phyloP scores from a whole-genome alignment of 345 rosid species.

The Sisymbrium irio region DNA sequence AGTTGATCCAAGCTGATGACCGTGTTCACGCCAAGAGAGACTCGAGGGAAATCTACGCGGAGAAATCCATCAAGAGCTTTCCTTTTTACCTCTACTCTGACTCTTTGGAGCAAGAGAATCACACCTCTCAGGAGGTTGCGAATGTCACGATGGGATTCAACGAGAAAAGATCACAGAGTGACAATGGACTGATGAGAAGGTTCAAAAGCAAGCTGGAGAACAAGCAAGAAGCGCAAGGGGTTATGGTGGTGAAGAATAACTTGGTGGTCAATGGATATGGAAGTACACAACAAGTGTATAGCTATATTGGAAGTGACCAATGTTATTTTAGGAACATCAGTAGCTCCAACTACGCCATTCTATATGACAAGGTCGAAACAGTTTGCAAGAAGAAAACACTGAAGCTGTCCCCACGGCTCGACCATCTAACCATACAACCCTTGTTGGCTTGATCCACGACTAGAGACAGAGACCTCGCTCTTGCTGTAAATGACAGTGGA shows the following conservation, averaged over 20 bases:
- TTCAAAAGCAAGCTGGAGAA: conserved; percentile 44
- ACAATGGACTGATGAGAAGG: conserved; percentile 12
- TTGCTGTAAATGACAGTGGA: neutral
- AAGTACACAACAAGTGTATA: conserved; percentile 57
- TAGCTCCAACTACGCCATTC: conserved; percentile 63
- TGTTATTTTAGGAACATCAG: conserved; percentile 82
- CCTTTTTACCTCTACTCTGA: conserved; percentile 39
- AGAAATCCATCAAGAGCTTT: conserved; percentile 51
- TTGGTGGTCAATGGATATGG: conserved; percentile 47
- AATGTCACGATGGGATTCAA: conserved; percentile 57
- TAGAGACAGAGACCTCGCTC: neutral
- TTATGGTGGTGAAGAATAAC: conserved; percentile 47
- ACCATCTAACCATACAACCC: neutral
- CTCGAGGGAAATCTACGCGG: conserved; percentile 20
- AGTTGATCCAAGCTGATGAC: conserved; percentile 53
- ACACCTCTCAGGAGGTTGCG: conserved; percentile 27
- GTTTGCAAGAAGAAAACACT: conserved; percentile 33
- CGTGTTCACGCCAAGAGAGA: conserved; percentile 36
- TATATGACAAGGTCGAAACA: conserved; percentile 43
- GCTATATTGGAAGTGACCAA: conserved; percentile 40
- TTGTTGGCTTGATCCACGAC: conserved; percentile 16
- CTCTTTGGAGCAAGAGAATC: conserved; percentile 40
- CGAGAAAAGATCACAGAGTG: conserved; percentile 42
- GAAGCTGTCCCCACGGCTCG: conserved; percentile 15
- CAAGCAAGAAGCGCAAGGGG: conserved; percentile 53